Base-by-base conservation (phyloP, 768 basidiomycete species). In the Auriculariales sp. region DNA sequence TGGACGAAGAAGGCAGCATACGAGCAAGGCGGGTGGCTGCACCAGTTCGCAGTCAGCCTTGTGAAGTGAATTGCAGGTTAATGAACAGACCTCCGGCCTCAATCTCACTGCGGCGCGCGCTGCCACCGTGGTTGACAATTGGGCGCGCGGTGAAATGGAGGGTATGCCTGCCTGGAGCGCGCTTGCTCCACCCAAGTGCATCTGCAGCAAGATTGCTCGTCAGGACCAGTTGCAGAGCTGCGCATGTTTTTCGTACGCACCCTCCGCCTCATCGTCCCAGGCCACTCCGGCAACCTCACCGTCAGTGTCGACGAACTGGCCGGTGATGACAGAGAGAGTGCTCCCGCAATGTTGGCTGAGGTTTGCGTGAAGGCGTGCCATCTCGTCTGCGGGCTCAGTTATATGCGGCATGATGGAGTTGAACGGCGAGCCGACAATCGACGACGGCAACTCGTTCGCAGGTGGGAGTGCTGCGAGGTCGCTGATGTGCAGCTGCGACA, bases 391-490 rank as follows among this genome's bases (percentile, higher is more conserved):
- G 55, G 56, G 56, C 54, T 55, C 64, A 52, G 63, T 69, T 10
- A 78, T 68, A 56, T 86, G 79, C 2, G 83, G 78, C 29, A 78
- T 71, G 61, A 85, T 79, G 22, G 78, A 65, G 24, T 76, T 68
- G 2, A 72, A 78, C 0, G 76, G 66, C 2, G 83, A 67, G 1
- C 66, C 65, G 3, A 63, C 66, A 7, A 88, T 65, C 4, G 66
- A 58, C 24, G 62, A 66, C 4, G 72, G 65, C 17, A 87, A 64
- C 52, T 66, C 62, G 3, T 75, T 77, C 1, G 70, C 67, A 7
- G 75, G 66, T 4, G 74, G 62, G 19, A 87, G 74, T 9, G 65
- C 62, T 28, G 81, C 78, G 34, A 88, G 67, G 67, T 88, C 84
- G n/a, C 83, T 79, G 24, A 82, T 79, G 56, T 82, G 85, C 3